phyloP scores from a whole-genome alignment of 345 rosid species.

The Euphorbia tirucalli region DNA sequence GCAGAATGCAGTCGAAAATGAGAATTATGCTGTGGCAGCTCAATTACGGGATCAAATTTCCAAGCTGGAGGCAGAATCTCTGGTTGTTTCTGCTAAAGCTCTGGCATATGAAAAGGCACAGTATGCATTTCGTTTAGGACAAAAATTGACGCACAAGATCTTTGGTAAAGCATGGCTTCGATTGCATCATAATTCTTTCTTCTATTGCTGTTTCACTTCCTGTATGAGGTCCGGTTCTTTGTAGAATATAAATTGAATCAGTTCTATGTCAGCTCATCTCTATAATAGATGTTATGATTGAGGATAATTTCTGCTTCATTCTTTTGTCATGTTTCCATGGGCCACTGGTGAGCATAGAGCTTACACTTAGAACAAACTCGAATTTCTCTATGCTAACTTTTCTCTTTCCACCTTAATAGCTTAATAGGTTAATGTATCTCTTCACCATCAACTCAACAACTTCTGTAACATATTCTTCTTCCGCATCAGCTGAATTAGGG shows the following conservation, averaged over 20 bases:
- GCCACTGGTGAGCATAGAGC: background rate
- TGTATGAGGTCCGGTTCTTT: background rate
- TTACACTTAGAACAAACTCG: background rate
- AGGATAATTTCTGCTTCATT: background rate
- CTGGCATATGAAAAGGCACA: conserved; percentile 70
- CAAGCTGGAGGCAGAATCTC: conserved; percentile 76
- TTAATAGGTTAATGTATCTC: background rate
- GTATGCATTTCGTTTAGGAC: conserved; percentile 88
- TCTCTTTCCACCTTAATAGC: background rate
- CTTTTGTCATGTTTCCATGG: background rate
- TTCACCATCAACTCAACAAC: background rate
- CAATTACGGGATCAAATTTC: conserved; percentile 68
- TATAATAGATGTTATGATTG: background rate
- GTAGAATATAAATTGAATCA: background rate
- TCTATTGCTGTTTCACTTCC: background rate
- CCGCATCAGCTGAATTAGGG: background rate
- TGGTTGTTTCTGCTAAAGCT: conserved; percentile 84
- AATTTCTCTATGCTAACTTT: background rate
- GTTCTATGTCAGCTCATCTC: conserved; percentile 1
- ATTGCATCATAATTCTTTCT: conserved; percentile 7
- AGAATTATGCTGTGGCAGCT: conserved; percentile 78
- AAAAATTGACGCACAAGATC: conserved; percentile 75
- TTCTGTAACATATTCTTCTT: background rate
- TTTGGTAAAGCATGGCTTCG: conserved; percentile 48
- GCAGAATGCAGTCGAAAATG: conserved; percentile 75